Percentiles rank a stretch among this genome's conserved stretches.
phyloP scores from a whole-genome alignment of 805 yeast species.

The Yarrowia alimentaria region DNA sequence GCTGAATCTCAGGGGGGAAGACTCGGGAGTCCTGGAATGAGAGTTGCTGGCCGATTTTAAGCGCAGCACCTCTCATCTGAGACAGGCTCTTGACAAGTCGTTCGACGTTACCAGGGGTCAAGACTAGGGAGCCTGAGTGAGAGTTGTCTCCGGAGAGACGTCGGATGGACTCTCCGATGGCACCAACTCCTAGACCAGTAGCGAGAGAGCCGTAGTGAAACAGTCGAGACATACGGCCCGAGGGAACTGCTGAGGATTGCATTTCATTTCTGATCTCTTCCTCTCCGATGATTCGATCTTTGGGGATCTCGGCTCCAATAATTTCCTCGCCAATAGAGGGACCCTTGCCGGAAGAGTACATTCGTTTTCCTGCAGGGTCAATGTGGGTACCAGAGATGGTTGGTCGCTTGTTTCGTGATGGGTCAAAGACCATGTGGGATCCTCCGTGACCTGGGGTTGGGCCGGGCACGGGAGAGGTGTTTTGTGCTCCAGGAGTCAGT shows the following conservation, averaged over 20 bases:
- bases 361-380: constrained; percentile 16
- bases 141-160: constrained; percentile 45
- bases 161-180: constrained; percentile 71
- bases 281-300: constrained; percentile 23
- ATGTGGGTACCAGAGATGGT: constrained; percentile 3
- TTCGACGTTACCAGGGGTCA: constrained; percentile 82
- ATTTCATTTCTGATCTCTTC: constrained; percentile 40
- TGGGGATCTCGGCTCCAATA: constrained; percentile 8
- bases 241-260: constrained; percentile 74
- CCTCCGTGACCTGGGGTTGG: no score
- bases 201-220: constrained; percentile 93
- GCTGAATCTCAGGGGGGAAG: constrained; percentile 80
- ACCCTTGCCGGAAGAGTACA: constrained; percentile 13
- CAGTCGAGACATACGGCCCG: constrained; percentile 79
- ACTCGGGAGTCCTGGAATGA: constrained; percentile 89
- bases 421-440: constrained; percentile 15
- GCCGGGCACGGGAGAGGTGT: no score
- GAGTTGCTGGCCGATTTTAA: constrained; percentile 94
- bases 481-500: constrained; percentile 13
- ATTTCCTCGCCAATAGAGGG: constrained; percentile 16
- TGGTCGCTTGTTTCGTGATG: constrained; percentile 18
- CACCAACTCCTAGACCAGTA: constrained; percentile 84
- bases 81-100: constrained; percentile 82
- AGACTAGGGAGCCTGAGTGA: constrained; percentile 53
- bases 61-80: constrained; percentile 98